Percentiles rank a stretch among this genome's conserved stretches.
Evolutionary conservation across 306 rosid genomes (phyloP).

Genomic region (Vicia sativa): DNA sequence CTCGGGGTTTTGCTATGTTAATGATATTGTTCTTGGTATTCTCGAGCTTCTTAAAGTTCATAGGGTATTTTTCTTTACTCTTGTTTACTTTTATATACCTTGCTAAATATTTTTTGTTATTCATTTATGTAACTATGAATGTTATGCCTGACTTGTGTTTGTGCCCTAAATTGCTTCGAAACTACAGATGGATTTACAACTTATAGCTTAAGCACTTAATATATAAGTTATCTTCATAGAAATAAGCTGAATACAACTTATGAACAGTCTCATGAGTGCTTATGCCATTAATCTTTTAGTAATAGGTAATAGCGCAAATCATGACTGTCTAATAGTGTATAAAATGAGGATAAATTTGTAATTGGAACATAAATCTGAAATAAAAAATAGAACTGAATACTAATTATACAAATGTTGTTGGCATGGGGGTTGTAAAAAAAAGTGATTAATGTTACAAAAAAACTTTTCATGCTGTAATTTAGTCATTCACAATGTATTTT

Average conservation of each 20-base stretch:
- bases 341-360: not conserved
- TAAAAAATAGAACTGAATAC: not conserved
- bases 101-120: not conserved
- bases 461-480: not conserved
- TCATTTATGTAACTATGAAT: not conserved
- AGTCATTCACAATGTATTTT: not conserved
- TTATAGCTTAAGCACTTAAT: no score
- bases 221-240: no score
- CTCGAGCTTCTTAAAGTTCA: constrained; percentile 88
- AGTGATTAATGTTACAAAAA: not conserved
- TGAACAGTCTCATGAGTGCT: no score
- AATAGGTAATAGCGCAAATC: not conserved
- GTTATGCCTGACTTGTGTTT: not conserved
- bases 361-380: not conserved
- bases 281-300: no score
- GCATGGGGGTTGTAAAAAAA: not conserved
- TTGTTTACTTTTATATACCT: not conserved
- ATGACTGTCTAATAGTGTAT: not conserved
- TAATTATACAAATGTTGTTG: not conserved
- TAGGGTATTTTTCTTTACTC: constrained; percentile 49
- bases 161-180: not conserved
- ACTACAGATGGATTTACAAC: no score
- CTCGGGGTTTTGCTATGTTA: constrained; percentile 85
- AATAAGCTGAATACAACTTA: no score
- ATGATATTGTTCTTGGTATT: constrained; percentile 83